These are phyloP conservation scores for Suillus occidentalis DNA, from an alignment of 768 basidiomycete genomes.

Conservation along the genomic window DNA sequence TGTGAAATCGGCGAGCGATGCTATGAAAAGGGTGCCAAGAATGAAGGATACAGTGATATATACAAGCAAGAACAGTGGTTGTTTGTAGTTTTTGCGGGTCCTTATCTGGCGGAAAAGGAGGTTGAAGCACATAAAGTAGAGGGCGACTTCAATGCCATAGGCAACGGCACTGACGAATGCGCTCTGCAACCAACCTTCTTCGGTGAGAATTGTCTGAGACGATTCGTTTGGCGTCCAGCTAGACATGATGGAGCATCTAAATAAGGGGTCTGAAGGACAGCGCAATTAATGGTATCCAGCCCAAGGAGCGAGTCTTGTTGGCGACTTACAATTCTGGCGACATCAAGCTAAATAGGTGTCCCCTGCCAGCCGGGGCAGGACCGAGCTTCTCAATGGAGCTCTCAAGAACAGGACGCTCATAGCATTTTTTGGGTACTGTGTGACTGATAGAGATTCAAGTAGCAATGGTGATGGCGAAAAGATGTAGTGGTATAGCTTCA, in stretches of 20 bases:
- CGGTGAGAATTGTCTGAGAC: neutral
- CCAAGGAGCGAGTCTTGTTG: too few species aligned
- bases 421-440: too few species aligned
- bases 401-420: too few species aligned
- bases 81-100: neutral
- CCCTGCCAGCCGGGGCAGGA: too few species aligned
- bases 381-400: too few species aligned
- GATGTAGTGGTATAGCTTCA: too few species aligned
- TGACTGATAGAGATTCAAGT: too few species aligned
- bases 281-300: too few species aligned
- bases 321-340: too few species aligned
- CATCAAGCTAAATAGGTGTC: too few species aligned
- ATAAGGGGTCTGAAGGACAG: too few species aligned
- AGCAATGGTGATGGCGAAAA: too few species aligned
- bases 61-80: neutral
- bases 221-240: constrained; percentile 1
- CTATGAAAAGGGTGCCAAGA: constrained; percentile 23
- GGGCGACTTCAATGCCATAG: constrained; percentile 13
- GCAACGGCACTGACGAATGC: constrained; percentile 10
- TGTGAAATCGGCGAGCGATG: constrained; percentile 19
- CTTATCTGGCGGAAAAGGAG: constrained; percentile 4
- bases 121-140: constrained; percentile 8
- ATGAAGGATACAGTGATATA: constrained; percentile 9
- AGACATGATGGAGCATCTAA: neutral
- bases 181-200: neutral